Evolutionary conservation across 331 rosid species (phyloP), one percentile per base, ranked within the genome.

Genomic region (Pyracantha coccinea): DNA sequence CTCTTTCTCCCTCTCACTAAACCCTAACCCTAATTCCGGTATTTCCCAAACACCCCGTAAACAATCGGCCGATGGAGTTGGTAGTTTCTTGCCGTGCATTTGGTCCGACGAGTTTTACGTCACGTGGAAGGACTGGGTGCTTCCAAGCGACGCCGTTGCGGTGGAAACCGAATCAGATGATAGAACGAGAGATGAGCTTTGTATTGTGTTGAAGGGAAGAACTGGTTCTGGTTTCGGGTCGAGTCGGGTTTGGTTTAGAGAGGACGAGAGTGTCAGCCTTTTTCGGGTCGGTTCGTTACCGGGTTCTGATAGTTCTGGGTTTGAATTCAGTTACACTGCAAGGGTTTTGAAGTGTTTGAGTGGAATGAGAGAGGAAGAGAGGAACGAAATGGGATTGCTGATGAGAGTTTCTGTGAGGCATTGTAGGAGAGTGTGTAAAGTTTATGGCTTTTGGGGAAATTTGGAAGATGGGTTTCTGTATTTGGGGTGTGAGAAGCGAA

Each of bases 391-490:
- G 77, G 80, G 78, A 54, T 79, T 85, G 88, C 35, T 92, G 76
- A 67, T 94, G 44, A 83, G 86, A 86, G 91, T 80, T 74, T 85
- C 89, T 27, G 24, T 73, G 78, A 79, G 70, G 45, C 75, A 80
- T 53, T 83, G 75, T 85, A 78, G 83, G 54, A 83, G 82, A 84
- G 12, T 83, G 4, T 81, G 88, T 78, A 59, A 76, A 71, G 87
- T 77, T 82, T 92, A 83, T 85, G 99, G 99, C 35, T 38, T 92
- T 81, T 94, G 99, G 97, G 82, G 93, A 20, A 87, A 92, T 74
- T 76, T 79, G 86, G 87, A 68, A 44, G 88, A 80, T 72, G 93
- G 93, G 72, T 63, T 74, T 78, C 66, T 94, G 69, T 83, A 83
- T 83, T 13, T 94, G 65, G 97, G 86, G 20, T 84, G 89, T 69